Percentiles rank a stretch among this genome's conserved stretches.
phyloP scores from a whole-genome alignment of 2,329 filamentous ascomycete genomes.

The Aureobasidium sp. region DNA sequence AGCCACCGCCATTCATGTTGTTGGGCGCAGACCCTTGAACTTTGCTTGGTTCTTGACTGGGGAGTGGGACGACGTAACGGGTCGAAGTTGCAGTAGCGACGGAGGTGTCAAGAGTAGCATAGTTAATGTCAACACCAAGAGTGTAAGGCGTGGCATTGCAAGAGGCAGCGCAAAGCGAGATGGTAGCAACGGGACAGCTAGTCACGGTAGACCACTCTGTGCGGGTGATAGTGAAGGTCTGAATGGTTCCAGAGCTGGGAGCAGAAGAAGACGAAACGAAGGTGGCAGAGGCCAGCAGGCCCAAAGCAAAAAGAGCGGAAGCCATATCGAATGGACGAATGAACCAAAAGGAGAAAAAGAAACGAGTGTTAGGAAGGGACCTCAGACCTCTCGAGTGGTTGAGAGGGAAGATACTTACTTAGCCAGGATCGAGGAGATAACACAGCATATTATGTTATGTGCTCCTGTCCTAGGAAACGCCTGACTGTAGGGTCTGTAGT shows the following conservation, averaged over 20 bases:
- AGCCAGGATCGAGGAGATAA: background rate
- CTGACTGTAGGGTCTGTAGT: background rate
- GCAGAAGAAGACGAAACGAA: background rate
- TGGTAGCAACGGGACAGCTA: background rate
- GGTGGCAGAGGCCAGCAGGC: background rate
- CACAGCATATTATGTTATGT: background rate
- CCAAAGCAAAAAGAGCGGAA: background rate
- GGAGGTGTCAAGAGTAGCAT: background rate
- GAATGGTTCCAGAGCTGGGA: background rate
- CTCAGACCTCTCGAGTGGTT: no score
- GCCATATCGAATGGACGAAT: background rate
- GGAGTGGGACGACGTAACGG: background rate
- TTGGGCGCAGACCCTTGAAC: background rate
- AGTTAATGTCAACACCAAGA: background rate
- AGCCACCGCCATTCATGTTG: background rate
- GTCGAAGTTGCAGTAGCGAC: background rate
- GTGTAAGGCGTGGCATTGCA: background rate
- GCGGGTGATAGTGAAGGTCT: background rate
- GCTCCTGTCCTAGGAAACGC: no score
- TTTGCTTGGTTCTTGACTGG: background rate
- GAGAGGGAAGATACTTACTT: background rate
- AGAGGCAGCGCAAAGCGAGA: constrained; percentile 4
- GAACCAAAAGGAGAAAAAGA: background rate
- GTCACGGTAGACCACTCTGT: background rate
- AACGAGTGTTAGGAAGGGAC: background rate